Evolutionary conservation across 106 monocot species (phyloP), one percentile per base, ranked within the genome.

Genomic region (Dactylorhiza incarnata): DNA sequence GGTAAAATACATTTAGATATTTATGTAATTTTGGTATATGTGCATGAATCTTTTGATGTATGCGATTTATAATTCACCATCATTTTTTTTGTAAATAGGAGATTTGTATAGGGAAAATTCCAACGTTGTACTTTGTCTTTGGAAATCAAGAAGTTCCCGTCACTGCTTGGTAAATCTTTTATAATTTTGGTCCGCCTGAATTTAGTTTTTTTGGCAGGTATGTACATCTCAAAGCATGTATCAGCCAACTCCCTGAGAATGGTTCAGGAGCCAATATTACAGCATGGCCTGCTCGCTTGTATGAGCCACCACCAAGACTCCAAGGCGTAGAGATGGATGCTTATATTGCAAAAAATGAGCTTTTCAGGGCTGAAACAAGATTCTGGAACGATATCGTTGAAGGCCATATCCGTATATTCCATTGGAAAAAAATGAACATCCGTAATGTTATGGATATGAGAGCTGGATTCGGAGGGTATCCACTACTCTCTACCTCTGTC

Each of bases 391-490:
- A 88, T 2, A 84, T 86, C 13, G 74, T 99, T 85, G 84, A 52
- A 78, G 76, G 89, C 50, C 89, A 84, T 78, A 45, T 88, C n/a
- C 91, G 86, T 78, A 79, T 67, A 52, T 94, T 85, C 75, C 78
- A 53, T 45, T 94, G 91, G 97, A 89, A 87, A 63, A 84, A 89
- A 44, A 19, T 89, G 76, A 85, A 83, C 13, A 67, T 94, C 3
- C 85, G 97, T 48, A 99, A 99, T 89, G 86, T 99, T 37, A 89
- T 99, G 94, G 97, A 94, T 73, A 99, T 99, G 97, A 91, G 91
- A 49, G 97, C 97, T 83, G 94, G 87, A 47, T 99, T 91, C 86
- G 97, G 97, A 91, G 94, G 97, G 97, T 99, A 87, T 71, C 14
- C 54, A 62, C 9, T 48, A 19, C 17, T n/a, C 14, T 9, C 26